Evolutionary conservation across 257 asterid species (phyloP), one percentile per base, ranked within the genome.

Genomic region (Haberlea rhodopensis): DNA sequence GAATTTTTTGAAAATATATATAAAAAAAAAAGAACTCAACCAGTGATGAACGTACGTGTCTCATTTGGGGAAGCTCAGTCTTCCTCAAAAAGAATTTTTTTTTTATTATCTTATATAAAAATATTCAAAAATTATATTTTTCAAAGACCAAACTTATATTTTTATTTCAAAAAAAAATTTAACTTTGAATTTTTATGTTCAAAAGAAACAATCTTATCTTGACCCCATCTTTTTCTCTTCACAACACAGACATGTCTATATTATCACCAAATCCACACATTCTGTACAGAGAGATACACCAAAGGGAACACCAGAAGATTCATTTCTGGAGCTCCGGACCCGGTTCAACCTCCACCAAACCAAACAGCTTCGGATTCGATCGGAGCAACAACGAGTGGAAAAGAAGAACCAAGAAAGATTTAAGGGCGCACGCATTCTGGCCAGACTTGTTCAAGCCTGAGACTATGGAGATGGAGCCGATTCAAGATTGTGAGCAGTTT

Each of bases 261-360:
- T 80, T 85, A 67, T 75, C 87, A 25, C 81, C 95, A 66, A 90
- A 80, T 79, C 80, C 91, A 20, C 85, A 79, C 57, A 76, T 87
- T 67, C 52, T 87, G 26, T 83, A 69, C 81, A 75, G 82, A 78
- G 88, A 83, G 74, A 74, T 82, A 72, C 76, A 63, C 7, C 85
- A 67, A 0, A 73, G 61, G 73, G 80, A 76, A 24, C 62, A 66
- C 21, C 78, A 57, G 5, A 82, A 51, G 49, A 19, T 43, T 8
- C 78, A 72, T 66, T 0, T 53, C 5, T 57, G 73, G 67, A 67
- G 72, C 71, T 75, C 73, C 7, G 80, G 79, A 9, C 32, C 75
- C 18, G 60, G 77, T 22, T 57, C 78, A 3, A 21, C 60, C 23
- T 26, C 22, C 51, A n/a, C 73, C 27, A 85, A 82, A 63, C 53